phyloP scores from a whole-genome alignment of 352 stramenopile genomes.

The Pythium volutum region DNA sequence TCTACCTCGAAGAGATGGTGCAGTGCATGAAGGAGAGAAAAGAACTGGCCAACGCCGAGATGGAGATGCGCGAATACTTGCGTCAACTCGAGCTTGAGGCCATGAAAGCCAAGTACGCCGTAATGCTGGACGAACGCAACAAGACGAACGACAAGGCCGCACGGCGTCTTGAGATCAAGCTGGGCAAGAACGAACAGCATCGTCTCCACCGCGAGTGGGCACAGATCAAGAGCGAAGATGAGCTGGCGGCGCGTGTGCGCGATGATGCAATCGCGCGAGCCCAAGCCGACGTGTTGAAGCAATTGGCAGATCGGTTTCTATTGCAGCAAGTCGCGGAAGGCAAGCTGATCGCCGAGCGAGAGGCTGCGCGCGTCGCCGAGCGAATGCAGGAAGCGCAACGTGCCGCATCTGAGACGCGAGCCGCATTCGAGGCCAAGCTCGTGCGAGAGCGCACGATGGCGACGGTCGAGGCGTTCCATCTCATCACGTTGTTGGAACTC shows the following conservation, averaged over 20 bases:
- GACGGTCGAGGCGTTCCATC: slow-evolving; percentile 51
- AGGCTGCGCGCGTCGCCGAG: slow-evolving; percentile 40
- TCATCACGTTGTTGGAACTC: slow-evolving; percentile 30
- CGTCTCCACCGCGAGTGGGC: slow-evolving; percentile 68
- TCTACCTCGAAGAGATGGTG: slow-evolving; percentile 67
- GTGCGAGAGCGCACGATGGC: slow-evolving; percentile 64
- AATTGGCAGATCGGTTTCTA: slow-evolving; percentile 61
- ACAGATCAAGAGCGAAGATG: slow-evolving; percentile 63
- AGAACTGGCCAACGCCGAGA: slow-evolving; percentile 54
- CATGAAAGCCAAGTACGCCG: slow-evolving; percentile 75
- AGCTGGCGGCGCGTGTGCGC: slow-evolving; percentile 52
- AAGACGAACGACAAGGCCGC: slow-evolving; percentile 62
- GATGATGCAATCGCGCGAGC: slow-evolving; percentile 41
- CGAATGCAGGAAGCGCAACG: slow-evolving; percentile 46
- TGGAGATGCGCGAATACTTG: slow-evolving; percentile 70
- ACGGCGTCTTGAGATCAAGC: slow-evolving; percentile 72
- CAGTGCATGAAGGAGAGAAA: slow-evolving; percentile 61
- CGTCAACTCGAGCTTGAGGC: slow-evolving; percentile 58
- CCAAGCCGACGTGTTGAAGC: slow-evolving; percentile 43
- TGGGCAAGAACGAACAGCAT: slow-evolving; percentile 77
- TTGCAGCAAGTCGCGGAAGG: slow-evolving; percentile 55
- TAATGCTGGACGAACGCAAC: slow-evolving; percentile 60
- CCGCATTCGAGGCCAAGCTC: slow-evolving; percentile 51
- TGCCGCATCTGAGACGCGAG: slow-evolving; percentile 38
- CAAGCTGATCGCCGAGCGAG: slow-evolving; percentile 41